Percentiles rank a stretch among this genome's conserved stretches.
Conservation (phyloP, 2,329 filamentous ascomycete genomes). For the Karstenula rhodostoma region DNA sequence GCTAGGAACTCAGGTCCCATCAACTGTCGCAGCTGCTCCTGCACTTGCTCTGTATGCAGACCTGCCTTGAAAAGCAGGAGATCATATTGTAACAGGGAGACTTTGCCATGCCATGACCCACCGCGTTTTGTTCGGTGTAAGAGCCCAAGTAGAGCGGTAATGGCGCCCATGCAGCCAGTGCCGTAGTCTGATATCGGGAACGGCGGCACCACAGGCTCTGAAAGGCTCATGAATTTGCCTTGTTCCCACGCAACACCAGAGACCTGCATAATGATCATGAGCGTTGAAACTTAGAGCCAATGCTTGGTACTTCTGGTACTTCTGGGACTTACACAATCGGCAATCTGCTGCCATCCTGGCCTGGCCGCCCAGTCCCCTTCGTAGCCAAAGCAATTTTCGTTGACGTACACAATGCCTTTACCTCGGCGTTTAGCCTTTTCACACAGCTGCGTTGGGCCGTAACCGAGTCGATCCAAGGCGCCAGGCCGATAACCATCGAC, state of each 20-base stretch:
- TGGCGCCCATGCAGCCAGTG: slow-evolving; percentile 8
- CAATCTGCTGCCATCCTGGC: slow-evolving; percentile 73
- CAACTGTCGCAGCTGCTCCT: background rate
- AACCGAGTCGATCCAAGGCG: slow-evolving; percentile 67
- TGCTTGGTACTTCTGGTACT: background rate
- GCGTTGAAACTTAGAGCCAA: too few relatives aligned
- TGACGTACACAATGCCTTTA: slow-evolving; percentile 69
- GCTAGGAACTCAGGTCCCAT: background rate
- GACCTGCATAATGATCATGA: background rate
- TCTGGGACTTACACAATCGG: slow-evolving; percentile 55
- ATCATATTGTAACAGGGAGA: slow-evolving; percentile 5
- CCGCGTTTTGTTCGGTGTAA: slow-evolving; percentile 1
- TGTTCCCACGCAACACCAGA: slow-evolving; percentile 62
- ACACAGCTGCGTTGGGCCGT: slow-evolving; percentile 61
- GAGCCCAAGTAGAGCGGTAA: slow-evolving; percentile 1
- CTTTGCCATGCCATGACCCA: slow-evolving; percentile 1
- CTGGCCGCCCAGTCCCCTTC: slow-evolving; percentile 66
- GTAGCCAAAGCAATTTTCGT: slow-evolving; percentile 73
- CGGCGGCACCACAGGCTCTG: slow-evolving; percentile 9
- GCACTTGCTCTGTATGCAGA: background rate
- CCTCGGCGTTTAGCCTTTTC: slow-evolving; percentile 61
- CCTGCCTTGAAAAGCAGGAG: background rate
- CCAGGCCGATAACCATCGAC: slow-evolving; percentile 73
- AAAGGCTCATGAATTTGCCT: slow-evolving; percentile 11
- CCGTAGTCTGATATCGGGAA: slow-evolving; percentile 13